Conservation (phyloP, 768 basidiomycete species). For the Russula sp. region DNA sequence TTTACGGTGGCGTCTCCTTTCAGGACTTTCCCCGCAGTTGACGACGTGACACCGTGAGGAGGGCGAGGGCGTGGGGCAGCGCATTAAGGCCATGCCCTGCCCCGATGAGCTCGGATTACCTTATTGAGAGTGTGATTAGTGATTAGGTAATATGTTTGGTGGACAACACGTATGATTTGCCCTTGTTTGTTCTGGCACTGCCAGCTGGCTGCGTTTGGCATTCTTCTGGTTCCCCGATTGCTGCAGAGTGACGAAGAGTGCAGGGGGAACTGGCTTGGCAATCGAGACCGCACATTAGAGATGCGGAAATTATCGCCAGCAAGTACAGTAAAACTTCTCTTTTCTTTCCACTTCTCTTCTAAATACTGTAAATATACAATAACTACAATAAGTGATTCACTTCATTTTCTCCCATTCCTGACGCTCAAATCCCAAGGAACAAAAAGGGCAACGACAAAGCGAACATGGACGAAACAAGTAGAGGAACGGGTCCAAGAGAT, state of each 20-base stretch:
- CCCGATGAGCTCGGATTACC: conserved; percentile 17
- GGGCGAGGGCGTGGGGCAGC: neutral
- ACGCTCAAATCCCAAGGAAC: conserved; percentile 17
- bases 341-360: conserved; percentile 10
- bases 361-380: conserved; percentile 22
- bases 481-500: conserved; percentile 12
- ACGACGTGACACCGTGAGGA: neutral
- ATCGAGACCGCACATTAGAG: neutral
- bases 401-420: conserved; percentile 13
- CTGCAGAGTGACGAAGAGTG: neutral
- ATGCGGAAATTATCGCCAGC: conserved; percentile 2
- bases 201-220: neutral
- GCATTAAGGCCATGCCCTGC: neutral
- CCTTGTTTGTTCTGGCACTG: neutral
- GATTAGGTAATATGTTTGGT: neutral
- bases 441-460: conserved; percentile 14
- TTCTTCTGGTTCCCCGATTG: neutral
- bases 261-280: neutral
- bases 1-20: neutral
- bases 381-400: conserved; percentile 21
- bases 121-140: neutral
- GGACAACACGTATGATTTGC: neutral
- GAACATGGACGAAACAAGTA: conserved; percentile 8
- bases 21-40: neutral
- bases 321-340: conserved; percentile 6